phyloP scores from a whole-genome alignment of 1,284 basidiomycete genomes.

The Golubevia pallescens region DNA sequence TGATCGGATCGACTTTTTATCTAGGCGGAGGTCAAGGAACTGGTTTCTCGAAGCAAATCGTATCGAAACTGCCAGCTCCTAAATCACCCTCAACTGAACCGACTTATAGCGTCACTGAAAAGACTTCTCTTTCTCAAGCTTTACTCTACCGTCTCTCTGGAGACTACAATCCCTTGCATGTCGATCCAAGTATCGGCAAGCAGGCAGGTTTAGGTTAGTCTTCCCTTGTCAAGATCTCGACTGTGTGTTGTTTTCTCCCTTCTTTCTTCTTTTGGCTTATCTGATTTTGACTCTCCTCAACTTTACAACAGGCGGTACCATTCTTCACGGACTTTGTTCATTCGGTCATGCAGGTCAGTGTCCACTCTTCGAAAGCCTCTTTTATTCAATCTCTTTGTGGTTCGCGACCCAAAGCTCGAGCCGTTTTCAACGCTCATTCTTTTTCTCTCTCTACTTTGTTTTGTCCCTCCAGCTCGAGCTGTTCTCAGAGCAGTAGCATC shows the following conservation, averaged over 20 bases:
- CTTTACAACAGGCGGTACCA: slow-evolving; percentile 79
- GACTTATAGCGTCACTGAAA: slow-evolving; percentile 74
- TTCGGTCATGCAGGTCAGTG: no score
- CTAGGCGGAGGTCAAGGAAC: slow-evolving; percentile 49
- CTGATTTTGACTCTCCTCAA: no score
- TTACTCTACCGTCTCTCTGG: slow-evolving; percentile 79
- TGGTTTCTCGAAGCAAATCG: slow-evolving; percentile 28
- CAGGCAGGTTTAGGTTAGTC: slow-evolving; percentile 76
- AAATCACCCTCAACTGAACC: slow-evolving; percentile 71
- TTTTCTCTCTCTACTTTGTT: no score
- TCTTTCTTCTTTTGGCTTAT: no score
- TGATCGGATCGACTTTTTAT: slow-evolving; percentile 47
- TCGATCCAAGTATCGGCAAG: slow-evolving; percentile 75
- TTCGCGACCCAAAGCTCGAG: slow-evolving; percentile 75
- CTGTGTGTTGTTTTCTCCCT: no score
- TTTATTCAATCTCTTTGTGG: background rate
- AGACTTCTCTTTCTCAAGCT: slow-evolving; percentile 77
- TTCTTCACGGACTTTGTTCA: slow-evolving; percentile 74
- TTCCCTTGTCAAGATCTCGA: no score
- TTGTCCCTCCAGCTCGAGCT: no score
- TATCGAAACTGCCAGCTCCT: slow-evolving; percentile 68
- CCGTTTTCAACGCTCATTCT: slow-evolving; percentile 68
- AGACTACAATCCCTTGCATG: slow-evolving; percentile 84
- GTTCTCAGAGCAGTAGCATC: slow-evolving; percentile 28
- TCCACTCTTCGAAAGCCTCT: no score